Conservation (phyloP, 495 filamentous ascomycete species). For the Jackrogersella multiformis region DNA sequence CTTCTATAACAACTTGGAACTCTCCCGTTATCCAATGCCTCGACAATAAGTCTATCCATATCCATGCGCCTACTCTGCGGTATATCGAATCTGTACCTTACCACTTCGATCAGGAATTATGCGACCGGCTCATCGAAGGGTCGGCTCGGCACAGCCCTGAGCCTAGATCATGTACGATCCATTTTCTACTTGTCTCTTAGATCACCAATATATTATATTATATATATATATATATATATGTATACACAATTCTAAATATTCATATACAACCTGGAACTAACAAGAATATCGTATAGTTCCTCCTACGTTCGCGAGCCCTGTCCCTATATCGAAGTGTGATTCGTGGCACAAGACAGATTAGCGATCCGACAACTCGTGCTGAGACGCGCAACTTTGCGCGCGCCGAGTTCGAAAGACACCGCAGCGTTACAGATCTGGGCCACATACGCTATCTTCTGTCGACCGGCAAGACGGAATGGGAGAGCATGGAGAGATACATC, state of each 20-base stretch:
- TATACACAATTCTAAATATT: conserved; percentile 1
- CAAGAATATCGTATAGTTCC: conserved; percentile 57
- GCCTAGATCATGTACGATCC: conserved; percentile 61
- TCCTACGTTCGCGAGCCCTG: conserved; percentile 64
- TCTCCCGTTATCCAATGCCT: conserved; percentile 11
- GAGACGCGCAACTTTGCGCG: conserved; percentile 79
- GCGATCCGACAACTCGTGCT: conserved; percentile 61
- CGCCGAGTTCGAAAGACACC: conserved; percentile 78
- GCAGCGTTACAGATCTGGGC: conserved; percentile 70
- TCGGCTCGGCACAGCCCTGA: conserved; percentile 52
- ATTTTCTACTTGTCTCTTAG: background rate
- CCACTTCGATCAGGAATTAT: conserved; percentile 50
- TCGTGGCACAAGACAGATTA: conserved; percentile 59
- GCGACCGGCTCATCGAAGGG: conserved; percentile 47
- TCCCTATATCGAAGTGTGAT: conserved; percentile 68
- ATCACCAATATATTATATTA: background rate
- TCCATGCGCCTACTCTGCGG: conserved; percentile 26
- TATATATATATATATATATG: background rate
- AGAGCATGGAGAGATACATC: conserved; percentile 68
- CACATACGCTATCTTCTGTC: conserved; percentile 67
- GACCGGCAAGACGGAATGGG: conserved; percentile 68
- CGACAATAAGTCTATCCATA: background rate
- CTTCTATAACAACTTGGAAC: background rate
- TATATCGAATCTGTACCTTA: conserved; percentile 13
- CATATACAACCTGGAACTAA: conserved; percentile 18